Evolutionary conservation across 805 yeast species (phyloP), one percentile per base, ranked within the genome.

Genomic region (Soucietia sequanensis): DNA sequence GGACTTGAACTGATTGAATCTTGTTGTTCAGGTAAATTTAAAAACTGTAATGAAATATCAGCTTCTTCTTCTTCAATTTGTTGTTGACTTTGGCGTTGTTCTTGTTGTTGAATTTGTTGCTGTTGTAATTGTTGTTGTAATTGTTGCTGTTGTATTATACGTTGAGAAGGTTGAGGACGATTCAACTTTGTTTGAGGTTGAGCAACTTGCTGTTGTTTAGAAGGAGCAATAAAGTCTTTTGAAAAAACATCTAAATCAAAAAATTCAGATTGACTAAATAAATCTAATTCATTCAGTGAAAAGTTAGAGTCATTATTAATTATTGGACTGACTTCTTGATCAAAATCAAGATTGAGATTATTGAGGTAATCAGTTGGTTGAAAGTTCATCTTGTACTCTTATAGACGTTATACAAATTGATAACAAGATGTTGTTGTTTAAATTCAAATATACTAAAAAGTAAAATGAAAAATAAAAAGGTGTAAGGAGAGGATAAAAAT

Each of bases 341-440:
- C 60, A 38, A 66, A 58, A 38, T 62, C 71, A 25, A 68, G 58
- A 48, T 67, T 65, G 47, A 67, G 52, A 40, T 63, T 59, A 36
- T 55, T 54, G 46, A 68, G 54, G 47, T 65, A 68, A 47, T 68
- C 71, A 20, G 61, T 55, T 27, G 69, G 62, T 45, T 64, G 68
- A 46, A 60, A 65, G 40, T 62, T 65, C 72, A 68, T 68, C 14
- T 19, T 45, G 33, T 11, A 21, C 8, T 8, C 23, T 21, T 21
- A 21, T 21, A 9, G 23, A 21, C 8, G 23, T 4, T 18, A 6
- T n/a, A n/a, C n/a, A n/a, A n/a, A n/a, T n/a, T n/a, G n/a, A n/a
- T n/a, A n/a, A n/a, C n/a, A n/a, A n/a, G n/a, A n/a, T n/a, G n/a
- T n/a, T n/a, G n/a, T n/a, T n/a, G n/a, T n/a, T n/a, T n/a, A n/a